A percentile compares a stretch with the other conserved stretches of the same genome.
Evolutionary conservation across 116 monocot genomes (phyloP).

Genomic region (Phalaenopsis hybrid): DNA sequence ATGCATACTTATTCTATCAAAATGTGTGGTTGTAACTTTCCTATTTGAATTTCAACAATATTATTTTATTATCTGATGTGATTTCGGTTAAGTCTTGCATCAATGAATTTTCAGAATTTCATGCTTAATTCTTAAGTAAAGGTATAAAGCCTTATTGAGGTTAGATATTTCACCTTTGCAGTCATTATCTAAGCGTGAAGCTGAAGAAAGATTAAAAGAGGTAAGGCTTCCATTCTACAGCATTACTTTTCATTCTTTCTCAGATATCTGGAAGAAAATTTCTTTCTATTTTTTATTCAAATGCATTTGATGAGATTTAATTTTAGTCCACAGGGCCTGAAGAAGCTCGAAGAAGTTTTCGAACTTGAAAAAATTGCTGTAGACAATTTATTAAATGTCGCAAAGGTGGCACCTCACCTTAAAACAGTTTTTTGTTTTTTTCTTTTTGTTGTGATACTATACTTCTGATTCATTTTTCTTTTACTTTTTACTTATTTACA

Average conservation of each 20-base stretch:
- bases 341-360: conserved; percentile 74
- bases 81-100: too few species aligned
- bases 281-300: background rate
- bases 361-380: conserved; percentile 52
- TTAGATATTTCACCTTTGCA: conserved; percentile 73
- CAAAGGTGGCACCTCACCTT: conserved; percentile 48
- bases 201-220: conserved; percentile 80
- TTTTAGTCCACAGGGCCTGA: conserved; percentile 40
- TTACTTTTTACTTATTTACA: background rate
- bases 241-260: background rate
- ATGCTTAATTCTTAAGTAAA: conserved; percentile 7
- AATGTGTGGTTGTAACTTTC: too few species aligned
- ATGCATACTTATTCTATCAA: too few species aligned
- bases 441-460: background rate
- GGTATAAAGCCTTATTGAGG: conserved; percentile 47
- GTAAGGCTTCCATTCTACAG: conserved; percentile 24
- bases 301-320: background rate
- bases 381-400: conserved; percentile 72
- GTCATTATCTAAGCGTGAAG: conserved; percentile 86
- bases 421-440: background rate
- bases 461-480: background rate
- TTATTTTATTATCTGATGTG: too few species aligned
- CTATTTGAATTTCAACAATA: too few species aligned
- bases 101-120: background rate
- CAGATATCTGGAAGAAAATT: background rate